These are phyloP conservation scores for Boehmeria nivea DNA, from an alignment of 306 rosid genomes.

Conservation along the genomic window DNA sequence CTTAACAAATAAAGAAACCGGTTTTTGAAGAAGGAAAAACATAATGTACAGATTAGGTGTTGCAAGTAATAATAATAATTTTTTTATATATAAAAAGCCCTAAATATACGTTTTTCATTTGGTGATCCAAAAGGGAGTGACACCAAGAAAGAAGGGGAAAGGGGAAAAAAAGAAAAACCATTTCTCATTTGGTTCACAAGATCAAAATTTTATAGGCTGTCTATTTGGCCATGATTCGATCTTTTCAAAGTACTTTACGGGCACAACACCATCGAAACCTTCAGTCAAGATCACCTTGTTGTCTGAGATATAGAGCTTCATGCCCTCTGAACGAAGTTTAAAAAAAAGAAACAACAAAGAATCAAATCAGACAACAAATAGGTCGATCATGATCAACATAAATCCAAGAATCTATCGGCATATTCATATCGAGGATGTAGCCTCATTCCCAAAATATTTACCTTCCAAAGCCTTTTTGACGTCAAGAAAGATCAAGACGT, in stretches of 20 bases:
- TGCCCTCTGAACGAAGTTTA: slow-evolving; percentile 55
- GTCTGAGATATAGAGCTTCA: slow-evolving; percentile 86
- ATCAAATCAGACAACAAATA: background rate
- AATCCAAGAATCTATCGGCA: too few relatives aligned
- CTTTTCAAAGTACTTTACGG: slow-evolving; percentile 60
- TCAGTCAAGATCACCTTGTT: slow-evolving; percentile 83
- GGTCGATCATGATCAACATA: background rate
- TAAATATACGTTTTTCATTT: too few relatives aligned
- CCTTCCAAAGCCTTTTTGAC: slow-evolving; percentile 74
- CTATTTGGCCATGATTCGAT: slow-evolving; percentile 80
- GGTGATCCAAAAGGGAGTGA: background rate
- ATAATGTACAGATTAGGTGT: too few relatives aligned
- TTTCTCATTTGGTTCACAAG: background rate
- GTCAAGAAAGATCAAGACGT: slow-evolving; percentile 65
- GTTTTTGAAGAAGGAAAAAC: too few relatives aligned
- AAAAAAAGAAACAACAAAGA: background rate
- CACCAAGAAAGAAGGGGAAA: background rate
- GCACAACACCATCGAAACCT: slow-evolving; percentile 78
- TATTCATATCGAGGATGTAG: too few relatives aligned
- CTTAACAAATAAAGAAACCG: too few relatives aligned
- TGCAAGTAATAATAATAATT: too few relatives aligned
- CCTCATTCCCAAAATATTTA: slow-evolving; percentile 17
- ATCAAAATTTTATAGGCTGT: slow-evolving; percentile 44
- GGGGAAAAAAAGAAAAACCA: background rate
- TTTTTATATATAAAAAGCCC: too few relatives aligned